phyloP scores from a whole-genome alignment of 495 filamentous ascomycete genomes.

The Hyaloscypha finlandica region DNA sequence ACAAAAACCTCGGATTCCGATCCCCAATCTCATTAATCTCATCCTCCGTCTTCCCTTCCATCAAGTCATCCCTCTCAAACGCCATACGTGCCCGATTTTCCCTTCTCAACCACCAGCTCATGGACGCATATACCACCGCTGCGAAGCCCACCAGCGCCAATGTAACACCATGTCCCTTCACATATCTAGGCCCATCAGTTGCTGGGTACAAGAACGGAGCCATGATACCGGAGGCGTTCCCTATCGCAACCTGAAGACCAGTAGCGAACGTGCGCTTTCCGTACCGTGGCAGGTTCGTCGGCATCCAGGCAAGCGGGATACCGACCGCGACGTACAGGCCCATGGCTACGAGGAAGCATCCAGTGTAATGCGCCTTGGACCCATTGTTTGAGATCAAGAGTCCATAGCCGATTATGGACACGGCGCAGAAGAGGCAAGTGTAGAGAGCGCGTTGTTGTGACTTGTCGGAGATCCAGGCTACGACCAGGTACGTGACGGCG shows the following conservation, averaged over 20 bases:
- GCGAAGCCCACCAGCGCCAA: constrained; percentile 54
- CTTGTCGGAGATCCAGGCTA: constrained; percentile 62
- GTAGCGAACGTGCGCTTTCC: constrained; percentile 72
- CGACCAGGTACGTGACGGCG: constrained; percentile 61
- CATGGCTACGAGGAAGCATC: constrained; percentile 69
- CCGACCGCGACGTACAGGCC: constrained; percentile 73
- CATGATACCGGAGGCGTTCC: constrained; percentile 71
- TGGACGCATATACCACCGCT: constrained; percentile 50
- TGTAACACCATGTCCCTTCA: constrained; percentile 56
- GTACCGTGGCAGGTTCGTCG: constrained; percentile 61
- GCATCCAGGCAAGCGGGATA: constrained; percentile 68
- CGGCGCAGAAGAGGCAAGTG: constrained; percentile 53
- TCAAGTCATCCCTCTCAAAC: constrained; percentile 54
- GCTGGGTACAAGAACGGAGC: constrained; percentile 61
- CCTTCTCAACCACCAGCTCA: constrained; percentile 44
- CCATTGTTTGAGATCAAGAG: constrained; percentile 61
- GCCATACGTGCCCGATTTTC: constrained; percentile 57
- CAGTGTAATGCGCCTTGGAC: constrained; percentile 64
- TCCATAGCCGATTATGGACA: constrained; percentile 69
- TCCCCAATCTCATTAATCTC: constrained; percentile 72
- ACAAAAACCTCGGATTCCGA: constrained; percentile 61
- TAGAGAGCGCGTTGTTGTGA: constrained; percentile 63
- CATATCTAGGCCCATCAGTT: constrained; percentile 47
- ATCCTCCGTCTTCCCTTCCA: constrained; percentile 60
- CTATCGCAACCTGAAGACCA: constrained; percentile 69